Percentiles rank a stretch among this genome's conserved stretches.
phyloP scores from a whole-genome alignment of 176 grass and related monocot genomes.

The Triticum timopheevii region DNA sequence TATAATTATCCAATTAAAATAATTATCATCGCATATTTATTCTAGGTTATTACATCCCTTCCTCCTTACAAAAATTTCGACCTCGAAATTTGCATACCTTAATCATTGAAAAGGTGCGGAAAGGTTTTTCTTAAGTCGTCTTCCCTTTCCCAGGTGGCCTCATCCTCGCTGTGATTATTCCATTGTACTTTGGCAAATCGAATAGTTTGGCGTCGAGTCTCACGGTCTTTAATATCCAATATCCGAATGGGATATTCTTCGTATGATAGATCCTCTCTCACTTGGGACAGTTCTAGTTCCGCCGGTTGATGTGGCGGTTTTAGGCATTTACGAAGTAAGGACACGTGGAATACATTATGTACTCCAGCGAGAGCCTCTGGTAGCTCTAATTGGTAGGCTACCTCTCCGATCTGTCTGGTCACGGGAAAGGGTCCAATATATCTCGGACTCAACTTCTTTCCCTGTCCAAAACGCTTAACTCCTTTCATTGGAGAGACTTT shows the following conservation, averaged over 20 bases:
- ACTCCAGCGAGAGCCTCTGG: neutral
- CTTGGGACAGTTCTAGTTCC: neutral
- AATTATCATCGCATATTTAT: too few species aligned
- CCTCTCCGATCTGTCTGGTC: neutral
- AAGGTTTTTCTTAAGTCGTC: neutral
- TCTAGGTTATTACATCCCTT: neutral
- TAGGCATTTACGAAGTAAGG: neutral
- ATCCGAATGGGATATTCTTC: neutral
- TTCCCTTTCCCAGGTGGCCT: neutral
- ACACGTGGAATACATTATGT: neutral
- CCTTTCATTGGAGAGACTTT: neutral
- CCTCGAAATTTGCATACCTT: neutral
- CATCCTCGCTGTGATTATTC: neutral
- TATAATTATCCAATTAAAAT: too few species aligned
- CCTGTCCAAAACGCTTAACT: neutral
- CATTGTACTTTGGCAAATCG: neutral
- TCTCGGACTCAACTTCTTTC: neutral
- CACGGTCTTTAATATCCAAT: neutral
- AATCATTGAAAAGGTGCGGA: neutral
- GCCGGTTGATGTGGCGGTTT: neutral
- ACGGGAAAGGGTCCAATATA: neutral
- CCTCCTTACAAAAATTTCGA: neutral
- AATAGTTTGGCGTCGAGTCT: neutral
- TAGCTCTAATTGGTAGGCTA: neutral
- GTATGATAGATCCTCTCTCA: neutral